Conservation (phyloP, 768 basidiomycete species). For the Russula sp. region DNA sequence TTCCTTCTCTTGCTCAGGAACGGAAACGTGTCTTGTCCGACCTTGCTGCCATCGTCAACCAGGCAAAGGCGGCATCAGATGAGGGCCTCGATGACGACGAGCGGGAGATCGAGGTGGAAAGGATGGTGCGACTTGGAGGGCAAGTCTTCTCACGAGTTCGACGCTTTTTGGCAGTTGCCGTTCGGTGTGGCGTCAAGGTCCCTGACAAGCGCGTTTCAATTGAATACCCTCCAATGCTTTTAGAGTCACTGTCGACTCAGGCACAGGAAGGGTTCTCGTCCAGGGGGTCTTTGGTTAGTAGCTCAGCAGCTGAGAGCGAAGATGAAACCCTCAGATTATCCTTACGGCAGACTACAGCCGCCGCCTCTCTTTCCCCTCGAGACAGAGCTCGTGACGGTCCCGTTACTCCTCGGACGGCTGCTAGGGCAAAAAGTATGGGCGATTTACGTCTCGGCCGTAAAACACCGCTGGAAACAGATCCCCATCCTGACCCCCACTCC, state of each 20-base stretch:
- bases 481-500: conserved; percentile 28
- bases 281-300: conserved; percentile 4
- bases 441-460: conserved; percentile 37
- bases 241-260: conserved; percentile 20
- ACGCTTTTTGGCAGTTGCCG: conserved; percentile 68
- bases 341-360: conserved; percentile 19
- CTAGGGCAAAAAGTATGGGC: conserved; percentile 47
- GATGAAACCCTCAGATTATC: conserved; percentile 16
- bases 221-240: conserved; percentile 14
- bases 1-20: conserved; percentile 62
- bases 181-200: conserved; percentile 66
- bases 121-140: conserved; percentile 74
- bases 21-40: conserved; percentile 77
- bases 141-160: conserved; percentile 77
- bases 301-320: conserved; percentile 6
- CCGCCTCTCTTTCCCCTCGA: conserved; percentile 15
- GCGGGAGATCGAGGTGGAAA: conserved; percentile 52
- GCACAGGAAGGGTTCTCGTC: conserved; percentile 8
- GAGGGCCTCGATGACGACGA: conserved; percentile 44
- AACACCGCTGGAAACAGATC: conserved; percentile 32
- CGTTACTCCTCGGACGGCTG: conserved; percentile 27
- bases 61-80: conserved; percentile 56
- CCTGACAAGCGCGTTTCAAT: conserved; percentile 30
- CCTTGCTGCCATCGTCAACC: conserved; percentile 75
- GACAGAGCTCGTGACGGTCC: conserved; percentile 8